Conservation (phyloP, 1,284 basidiomycete species). For the Cryptococcus sp. region DNA sequence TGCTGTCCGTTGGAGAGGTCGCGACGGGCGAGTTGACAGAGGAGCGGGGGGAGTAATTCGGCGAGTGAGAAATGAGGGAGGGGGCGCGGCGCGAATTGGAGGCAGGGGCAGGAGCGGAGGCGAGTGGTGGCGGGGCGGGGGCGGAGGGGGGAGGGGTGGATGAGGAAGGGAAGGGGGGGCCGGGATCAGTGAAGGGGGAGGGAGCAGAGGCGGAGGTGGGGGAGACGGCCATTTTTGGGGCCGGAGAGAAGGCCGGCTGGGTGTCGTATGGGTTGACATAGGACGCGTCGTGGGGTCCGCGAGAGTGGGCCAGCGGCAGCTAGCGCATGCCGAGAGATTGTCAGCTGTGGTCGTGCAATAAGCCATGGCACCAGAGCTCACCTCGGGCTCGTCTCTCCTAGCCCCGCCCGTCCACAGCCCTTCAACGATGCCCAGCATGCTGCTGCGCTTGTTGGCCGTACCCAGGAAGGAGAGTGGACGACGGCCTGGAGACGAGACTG, state of each 20-base stretch:
- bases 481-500: conserved; percentile 18
- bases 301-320: conserved; percentile 16
- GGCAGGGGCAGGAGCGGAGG: background rate
- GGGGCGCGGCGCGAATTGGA: conserved; percentile 1
- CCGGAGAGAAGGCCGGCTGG: conserved; percentile 20
- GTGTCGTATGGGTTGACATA: conserved; percentile 34
- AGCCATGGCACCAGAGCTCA: no score
- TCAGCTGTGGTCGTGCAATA: no score
- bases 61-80: conserved; percentile 6
- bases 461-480: conserved; percentile 20
- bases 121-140: background rate
- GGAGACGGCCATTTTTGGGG: conserved; percentile 18
- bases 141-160: background rate
- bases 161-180: conserved; percentile 1
- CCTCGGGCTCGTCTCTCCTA: conserved; percentile 10
- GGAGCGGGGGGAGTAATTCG: background rate
- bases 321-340: background rate
- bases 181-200: conserved; percentile 32
- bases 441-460: conserved; percentile 22
- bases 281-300: conserved; percentile 1
- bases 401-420: conserved; percentile 21
- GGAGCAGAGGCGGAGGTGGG: conserved; percentile 10
- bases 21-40: conserved; percentile 10
- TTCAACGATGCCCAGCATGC: conserved; percentile 27
- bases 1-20: conserved; percentile 14